Percentiles rank a stretch among this genome's conserved stretches.
These are phyloP conservation scores for Chrysanthemum lavandulifolium DNA, from an alignment of 129 eudicot species.

Conservation along the genomic window DNA sequence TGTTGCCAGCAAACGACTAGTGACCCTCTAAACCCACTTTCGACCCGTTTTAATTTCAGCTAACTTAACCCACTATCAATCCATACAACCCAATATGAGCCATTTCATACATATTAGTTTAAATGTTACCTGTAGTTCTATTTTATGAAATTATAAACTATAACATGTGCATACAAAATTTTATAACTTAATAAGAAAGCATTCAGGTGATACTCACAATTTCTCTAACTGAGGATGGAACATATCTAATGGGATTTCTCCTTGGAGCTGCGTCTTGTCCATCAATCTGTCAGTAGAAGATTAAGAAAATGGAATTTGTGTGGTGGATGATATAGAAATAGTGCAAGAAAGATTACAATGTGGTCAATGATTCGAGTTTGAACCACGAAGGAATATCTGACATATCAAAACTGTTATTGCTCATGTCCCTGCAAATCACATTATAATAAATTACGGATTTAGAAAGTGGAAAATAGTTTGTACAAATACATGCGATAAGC, in stretches of 20 bases:
- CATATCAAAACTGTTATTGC: slow-evolving; percentile 48
- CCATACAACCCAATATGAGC: no score
- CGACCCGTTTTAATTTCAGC: no score
- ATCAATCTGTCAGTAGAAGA: slow-evolving; percentile 45
- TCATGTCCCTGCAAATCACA: no score
- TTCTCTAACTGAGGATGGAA: slow-evolving; percentile 56
- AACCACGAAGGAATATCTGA: slow-evolving; percentile 72
- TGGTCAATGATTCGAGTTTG: slow-evolving; percentile 60
- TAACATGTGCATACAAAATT: no score
- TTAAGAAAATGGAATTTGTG: background rate
- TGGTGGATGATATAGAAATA: background rate
- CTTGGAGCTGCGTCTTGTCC: slow-evolving; percentile 66
- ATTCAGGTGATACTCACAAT: slow-evolving; percentile 50
- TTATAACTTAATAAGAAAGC: background rate
- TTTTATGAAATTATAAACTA: background rate
- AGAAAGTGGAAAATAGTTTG: no score
- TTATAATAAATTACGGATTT: no score
- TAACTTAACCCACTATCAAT: no score
- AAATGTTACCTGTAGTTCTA: no score
- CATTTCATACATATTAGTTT: no score
- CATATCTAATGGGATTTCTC: slow-evolving; percentile 55
- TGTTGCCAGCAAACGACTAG: no score
- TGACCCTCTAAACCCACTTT: no score
- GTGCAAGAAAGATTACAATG: slow-evolving; percentile 64
- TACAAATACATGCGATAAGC: no score